Percentiles rank a stretch among this genome's conserved stretches.
phyloP scores from a whole-genome alignment of 306 rosid genomes.

The Adenanthera pavonina region DNA sequence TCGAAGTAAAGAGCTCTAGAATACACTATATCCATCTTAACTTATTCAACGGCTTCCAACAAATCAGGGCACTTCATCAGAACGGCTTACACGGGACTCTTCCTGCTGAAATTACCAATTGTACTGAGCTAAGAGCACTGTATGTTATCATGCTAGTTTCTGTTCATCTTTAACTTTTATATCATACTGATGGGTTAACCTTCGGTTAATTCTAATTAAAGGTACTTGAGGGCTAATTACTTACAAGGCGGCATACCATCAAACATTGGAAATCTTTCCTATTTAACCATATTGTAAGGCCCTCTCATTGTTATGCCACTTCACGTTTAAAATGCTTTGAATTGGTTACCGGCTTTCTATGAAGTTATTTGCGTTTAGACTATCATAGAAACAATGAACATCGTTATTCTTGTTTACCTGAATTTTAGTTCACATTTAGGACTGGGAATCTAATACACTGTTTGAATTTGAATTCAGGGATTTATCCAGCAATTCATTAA shows the following conservation, averaged over 20 bases:
- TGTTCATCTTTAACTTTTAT: background rate
- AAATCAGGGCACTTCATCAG: constrained; percentile 91
- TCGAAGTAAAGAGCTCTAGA: background rate
- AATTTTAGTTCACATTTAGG: background rate
- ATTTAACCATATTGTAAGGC: constrained; percentile 83
- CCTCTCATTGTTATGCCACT: background rate
- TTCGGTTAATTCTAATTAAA: constrained; percentile 42
- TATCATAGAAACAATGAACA: constrained; percentile 3
- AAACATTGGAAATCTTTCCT: constrained; percentile 85
- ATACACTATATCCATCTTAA: constrained; percentile 17
- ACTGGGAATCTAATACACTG: constrained; percentile 26
- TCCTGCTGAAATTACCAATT: constrained; percentile 82
- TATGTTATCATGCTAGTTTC: constrained; percentile 44
- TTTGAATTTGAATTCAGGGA: constrained; percentile 57
- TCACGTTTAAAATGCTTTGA: constrained; percentile 4
- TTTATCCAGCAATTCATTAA: constrained; percentile 82
- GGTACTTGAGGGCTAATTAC: constrained; percentile 94
- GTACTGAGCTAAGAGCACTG: constrained; percentile 93
- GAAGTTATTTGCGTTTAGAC: background rate
- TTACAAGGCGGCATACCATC: constrained; percentile 94
- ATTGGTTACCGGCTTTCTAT: constrained; percentile 8
- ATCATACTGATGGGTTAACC: background rate
- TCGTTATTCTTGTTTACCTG: constrained; percentile 1
- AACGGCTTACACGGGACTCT: constrained; percentile 89
- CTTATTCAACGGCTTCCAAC: constrained; percentile 24